Base-by-base conservation (phyloP, 495 filamentous ascomycete species). In the Rhypophila decipiens region DNA sequence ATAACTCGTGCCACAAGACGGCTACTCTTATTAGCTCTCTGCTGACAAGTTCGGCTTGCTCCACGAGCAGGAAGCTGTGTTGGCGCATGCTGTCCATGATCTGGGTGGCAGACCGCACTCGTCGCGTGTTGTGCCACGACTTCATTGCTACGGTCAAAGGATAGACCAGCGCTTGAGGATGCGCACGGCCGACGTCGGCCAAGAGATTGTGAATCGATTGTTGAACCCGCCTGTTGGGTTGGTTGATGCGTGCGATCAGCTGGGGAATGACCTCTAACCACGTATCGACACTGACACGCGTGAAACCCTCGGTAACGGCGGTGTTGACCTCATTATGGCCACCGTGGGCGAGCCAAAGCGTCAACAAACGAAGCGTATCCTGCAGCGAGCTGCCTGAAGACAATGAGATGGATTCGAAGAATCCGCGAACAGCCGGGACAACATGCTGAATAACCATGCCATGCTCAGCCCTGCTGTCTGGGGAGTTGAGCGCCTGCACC, bases 121-220 rank as follows among this genome's bases (percentile, higher is more conserved):
- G 82, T 37, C 87, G 78, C 34, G 83, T 77, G 56, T 88, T 85
- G 33, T 78, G 70, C 34, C 67, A 64, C 3, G 93, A 96, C 63
- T 99, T 99, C 81, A 96, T 95, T 12, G 94, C 90, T 8, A 99
- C 94, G 0, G 94, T 97, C 53, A 99, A 76, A n/a, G 93, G 90
- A 60, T 96, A 99, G n/a, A 99, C 94, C 19, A 99, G 64, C n/a
- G 93, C 90, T 57, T 99, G 93, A 11, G 93, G 93, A 62, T 99
- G 93, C 10, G 87, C 82, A 50, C 89, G 84, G 36, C 93, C 94
- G 43, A 99, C 86, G 65, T 97, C 93, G 8, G 83, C 81, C 19
- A 99, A 74, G 4, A 99, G 72, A 42, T 89, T 85, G 65, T 97
- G 93, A 42, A 99, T 90, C 2, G 91, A 83, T 51, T 84, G 79